phyloP scores from a whole-genome alignment of 495 filamentous ascomycete species.

The Penicillium ochrochloron region DNA sequence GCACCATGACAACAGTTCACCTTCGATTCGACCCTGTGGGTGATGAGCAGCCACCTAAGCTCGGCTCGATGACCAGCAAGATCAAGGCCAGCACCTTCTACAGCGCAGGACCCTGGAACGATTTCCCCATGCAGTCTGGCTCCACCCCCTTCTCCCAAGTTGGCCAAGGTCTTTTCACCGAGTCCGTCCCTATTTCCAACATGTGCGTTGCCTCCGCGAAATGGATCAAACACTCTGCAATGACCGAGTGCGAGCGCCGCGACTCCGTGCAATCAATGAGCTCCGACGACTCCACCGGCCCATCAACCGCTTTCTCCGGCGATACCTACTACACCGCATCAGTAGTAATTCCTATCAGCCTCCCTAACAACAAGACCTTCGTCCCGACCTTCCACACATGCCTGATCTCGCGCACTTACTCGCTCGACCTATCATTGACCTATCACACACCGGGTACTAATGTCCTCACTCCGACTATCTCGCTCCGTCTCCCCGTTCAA shows the following conservation, averaged over 20 bases:
- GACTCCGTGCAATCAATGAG: slow-evolving; percentile 60
- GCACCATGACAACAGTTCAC: slow-evolving; percentile 68
- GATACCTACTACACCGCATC: slow-evolving; percentile 66
- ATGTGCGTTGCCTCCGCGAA: slow-evolving; percentile 65
- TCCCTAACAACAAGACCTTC: slow-evolving; percentile 73
- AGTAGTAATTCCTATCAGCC: slow-evolving; percentile 72
- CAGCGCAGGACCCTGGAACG: slow-evolving; percentile 62
- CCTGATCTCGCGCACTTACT: slow-evolving; percentile 78
- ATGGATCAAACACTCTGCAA: slow-evolving; percentile 63
- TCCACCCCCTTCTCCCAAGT: slow-evolving; percentile 45
- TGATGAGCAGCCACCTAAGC: slow-evolving; percentile 64
- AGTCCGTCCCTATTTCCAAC: slow-evolving; percentile 64
- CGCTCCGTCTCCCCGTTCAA: slow-evolving; percentile 78
- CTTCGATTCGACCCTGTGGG: slow-evolving; percentile 76
- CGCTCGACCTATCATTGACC: slow-evolving; percentile 68
- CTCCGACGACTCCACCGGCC: slow-evolving; percentile 38
- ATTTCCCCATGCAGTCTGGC: slow-evolving; percentile 40
- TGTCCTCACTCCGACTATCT: slow-evolving; percentile 57
- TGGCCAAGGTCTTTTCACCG: slow-evolving; percentile 67
- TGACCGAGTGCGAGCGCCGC: slow-evolving; percentile 47
- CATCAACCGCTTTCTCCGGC: slow-evolving; percentile 48
- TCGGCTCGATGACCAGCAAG: slow-evolving; percentile 70
- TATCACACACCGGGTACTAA: slow-evolving; percentile 62
- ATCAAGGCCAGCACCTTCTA: slow-evolving; percentile 78
- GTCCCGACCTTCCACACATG: slow-evolving; percentile 91